These are phyloP conservation scores for Ophiostoma quercus DNA, from an alignment of 2,329 filamentous ascomycete species.

Conservation along the genomic window DNA sequence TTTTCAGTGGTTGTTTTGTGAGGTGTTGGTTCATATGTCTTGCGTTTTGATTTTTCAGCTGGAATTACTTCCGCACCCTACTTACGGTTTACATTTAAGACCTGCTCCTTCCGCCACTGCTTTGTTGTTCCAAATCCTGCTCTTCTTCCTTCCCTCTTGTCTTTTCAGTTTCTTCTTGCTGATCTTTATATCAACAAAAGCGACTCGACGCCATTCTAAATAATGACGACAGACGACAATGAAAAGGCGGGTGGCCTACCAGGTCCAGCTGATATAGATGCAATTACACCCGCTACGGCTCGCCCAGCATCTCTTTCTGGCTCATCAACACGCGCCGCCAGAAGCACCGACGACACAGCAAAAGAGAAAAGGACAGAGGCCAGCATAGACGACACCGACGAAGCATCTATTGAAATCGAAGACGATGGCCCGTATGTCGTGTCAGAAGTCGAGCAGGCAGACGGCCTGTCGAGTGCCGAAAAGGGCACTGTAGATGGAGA, in stretches of 20 bases:
- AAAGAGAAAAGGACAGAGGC: not conserved
- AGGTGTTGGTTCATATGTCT: not conserved
- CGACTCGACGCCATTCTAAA: not conserved
- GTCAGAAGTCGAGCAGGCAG: not conserved
- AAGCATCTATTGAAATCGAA: not conserved
- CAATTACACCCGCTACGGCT: not conserved
- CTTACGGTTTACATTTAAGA: not conserved
- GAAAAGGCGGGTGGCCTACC: not conserved
- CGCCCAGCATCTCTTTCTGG: not conserved
- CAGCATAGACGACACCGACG: slow-evolving; percentile 6
- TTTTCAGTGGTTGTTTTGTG: not conserved
- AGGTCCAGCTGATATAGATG: not conserved
- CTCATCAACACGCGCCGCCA: not conserved
- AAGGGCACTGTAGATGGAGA: slow-evolving; percentile 11
- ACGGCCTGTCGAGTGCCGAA: not conserved
- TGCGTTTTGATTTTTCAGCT: not conserved
- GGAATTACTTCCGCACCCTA: not conserved
- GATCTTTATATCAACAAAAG: not conserved
- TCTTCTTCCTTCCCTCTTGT: not conserved
- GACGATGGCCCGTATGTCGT: not conserved
- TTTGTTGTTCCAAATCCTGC: not conserved
- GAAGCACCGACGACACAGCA: not conserved
- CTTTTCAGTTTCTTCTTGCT: not conserved
- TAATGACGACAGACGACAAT: not conserved
- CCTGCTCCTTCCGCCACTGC: not conserved